A percentile compares a stretch with the other conserved stretches of the same genome.
phyloP scores from a whole-genome alignment of 2,329 filamentous ascomycete species.

The Xylariaceae sp. region DNA sequence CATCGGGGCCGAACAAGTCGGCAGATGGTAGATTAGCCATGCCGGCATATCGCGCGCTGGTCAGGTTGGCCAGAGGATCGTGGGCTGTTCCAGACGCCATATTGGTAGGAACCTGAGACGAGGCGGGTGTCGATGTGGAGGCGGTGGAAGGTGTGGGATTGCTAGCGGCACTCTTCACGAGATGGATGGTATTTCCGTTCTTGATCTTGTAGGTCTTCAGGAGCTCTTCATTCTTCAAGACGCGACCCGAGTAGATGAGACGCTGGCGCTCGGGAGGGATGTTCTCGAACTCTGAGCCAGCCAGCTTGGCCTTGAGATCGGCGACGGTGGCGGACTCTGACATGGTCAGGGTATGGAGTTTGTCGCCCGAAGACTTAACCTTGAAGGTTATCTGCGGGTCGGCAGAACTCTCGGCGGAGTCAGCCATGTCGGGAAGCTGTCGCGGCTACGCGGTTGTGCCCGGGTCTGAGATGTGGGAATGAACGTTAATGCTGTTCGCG shows the following conservation, averaged over 20 bases:
- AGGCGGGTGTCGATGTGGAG: constrained; percentile 39
- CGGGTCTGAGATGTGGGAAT: neutral
- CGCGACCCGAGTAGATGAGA: constrained; percentile 93
- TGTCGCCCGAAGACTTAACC: constrained; percentile 93
- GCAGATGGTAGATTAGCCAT: constrained; percentile 82
- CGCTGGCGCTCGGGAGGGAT: constrained; percentile 84
- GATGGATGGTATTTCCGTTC: constrained; percentile 87
- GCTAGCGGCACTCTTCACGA: constrained; percentile 94
- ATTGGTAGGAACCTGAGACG: constrained; percentile 64
- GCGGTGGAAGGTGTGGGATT: constrained; percentile 52
- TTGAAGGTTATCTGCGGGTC: constrained; percentile 88
- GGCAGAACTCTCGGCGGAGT: constrained; percentile 53
- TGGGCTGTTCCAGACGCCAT: constrained; percentile 80
- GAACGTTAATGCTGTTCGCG: neutral
- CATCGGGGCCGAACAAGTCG: constrained; percentile 88
- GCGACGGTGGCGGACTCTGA: constrained; percentile 68
- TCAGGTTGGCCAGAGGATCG: constrained; percentile 84
- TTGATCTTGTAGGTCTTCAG: constrained; percentile 90
- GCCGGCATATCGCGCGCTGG: constrained; percentile 88
- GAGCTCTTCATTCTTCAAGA: constrained; percentile 90
- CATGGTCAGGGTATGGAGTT: constrained; percentile 78
- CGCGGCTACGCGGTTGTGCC: neutral
- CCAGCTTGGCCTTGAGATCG: constrained; percentile 86
- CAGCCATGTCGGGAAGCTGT: constrained; percentile 50
- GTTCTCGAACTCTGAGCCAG: constrained; percentile 75